Evolutionary conservation across 169 alveolate genomes (phyloP).

Genomic region (Eimeria acervulina): DNA sequence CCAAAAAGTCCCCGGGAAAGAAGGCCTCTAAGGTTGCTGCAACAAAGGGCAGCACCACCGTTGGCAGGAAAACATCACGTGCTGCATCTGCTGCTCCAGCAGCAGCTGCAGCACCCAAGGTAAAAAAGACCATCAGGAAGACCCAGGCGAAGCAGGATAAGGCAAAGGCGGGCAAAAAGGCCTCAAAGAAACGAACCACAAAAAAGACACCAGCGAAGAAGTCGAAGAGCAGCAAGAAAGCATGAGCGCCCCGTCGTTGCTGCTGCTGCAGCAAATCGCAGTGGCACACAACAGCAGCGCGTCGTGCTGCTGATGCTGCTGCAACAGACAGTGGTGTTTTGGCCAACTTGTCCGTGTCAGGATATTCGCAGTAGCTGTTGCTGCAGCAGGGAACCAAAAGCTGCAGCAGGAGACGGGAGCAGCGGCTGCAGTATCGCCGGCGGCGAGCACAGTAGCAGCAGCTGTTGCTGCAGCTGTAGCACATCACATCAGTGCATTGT

Average conservation of each 20-base stretch:
- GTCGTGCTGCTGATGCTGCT: conserved; percentile 80
- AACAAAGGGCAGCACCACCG: conserved; percentile 52
- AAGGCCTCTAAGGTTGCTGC: conserved; percentile 62
- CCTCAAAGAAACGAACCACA: conserved; percentile 30
- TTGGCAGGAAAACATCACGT: conserved; percentile 71
- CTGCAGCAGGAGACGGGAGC: conserved; percentile 61
- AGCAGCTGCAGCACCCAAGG: conserved; percentile 74
- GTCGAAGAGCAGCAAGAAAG: conserved; percentile 73
- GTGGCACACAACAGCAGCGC: conserved; percentile 66
- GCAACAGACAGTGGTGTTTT: conserved; percentile 44
- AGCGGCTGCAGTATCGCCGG: conserved; percentile 72
- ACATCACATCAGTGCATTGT: not conserved
- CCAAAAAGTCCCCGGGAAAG: conserved; percentile 59
- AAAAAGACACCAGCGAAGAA: conserved; percentile 70
- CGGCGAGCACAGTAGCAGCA: conserved; percentile 73
- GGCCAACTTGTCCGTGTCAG: conserved; percentile 65
- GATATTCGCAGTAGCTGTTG: conserved; percentile 64
- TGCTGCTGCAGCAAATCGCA: conserved; percentile 31
- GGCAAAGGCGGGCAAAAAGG: conserved; percentile 29
- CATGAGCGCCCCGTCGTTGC: conserved; percentile 61
- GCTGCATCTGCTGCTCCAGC: conserved; percentile 72
- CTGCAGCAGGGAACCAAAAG: conserved; percentile 45
- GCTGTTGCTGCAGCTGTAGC: conserved; percentile 58
- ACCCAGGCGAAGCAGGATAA: conserved; percentile 51
- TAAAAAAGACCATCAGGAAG: conserved; percentile 63